Conservation (phyloP, 1,284 basidiomycete genomes). For the Thelephora terrestris region DNA sequence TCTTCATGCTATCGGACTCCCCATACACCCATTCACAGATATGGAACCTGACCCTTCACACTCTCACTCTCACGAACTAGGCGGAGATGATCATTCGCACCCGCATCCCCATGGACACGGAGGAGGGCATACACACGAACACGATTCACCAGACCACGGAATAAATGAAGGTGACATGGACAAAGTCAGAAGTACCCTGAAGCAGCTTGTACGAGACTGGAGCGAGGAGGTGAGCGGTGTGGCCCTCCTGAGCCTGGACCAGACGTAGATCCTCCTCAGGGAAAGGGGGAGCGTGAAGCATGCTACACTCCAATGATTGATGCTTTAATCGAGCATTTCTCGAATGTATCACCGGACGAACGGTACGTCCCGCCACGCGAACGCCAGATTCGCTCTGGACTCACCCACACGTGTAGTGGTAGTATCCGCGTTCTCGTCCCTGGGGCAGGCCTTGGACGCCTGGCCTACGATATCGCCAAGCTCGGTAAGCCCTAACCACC, state of each 20-base stretch:
- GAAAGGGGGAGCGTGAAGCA: conserved; percentile 61
- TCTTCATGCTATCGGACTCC: background rate
- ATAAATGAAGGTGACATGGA: conserved; percentile 71
- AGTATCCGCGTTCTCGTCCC: conserved; percentile 75
- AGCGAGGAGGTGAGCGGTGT: conserved; percentile 40
- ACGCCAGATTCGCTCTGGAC: background rate
- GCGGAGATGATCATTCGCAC: conserved; percentile 14
- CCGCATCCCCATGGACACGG: conserved; percentile 14
- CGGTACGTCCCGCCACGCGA: conserved; percentile 27
- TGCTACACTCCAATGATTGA: conserved; percentile 76
- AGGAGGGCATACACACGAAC: conserved; percentile 19
- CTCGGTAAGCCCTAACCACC: conserved; percentile 40
- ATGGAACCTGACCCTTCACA: background rate
- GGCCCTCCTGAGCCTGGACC: background rate
- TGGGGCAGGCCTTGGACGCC: conserved; percentile 76
- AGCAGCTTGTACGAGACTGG: conserved; percentile 91
- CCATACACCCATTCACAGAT: too few relatives aligned
- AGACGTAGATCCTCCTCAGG: conserved; percentile 32
- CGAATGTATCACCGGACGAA: conserved; percentile 39
- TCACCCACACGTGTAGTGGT: conserved; percentile 24
- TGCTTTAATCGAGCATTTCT: conserved; percentile 55
- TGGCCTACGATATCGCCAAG: conserved; percentile 80
- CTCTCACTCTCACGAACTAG: conserved; percentile 7
- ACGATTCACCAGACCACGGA: conserved; percentile 26
- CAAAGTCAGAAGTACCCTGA: conserved; percentile 81